phyloP scores from a whole-genome alignment of 768 basidiomycete genomes.

The Tulasnella sp. region DNA sequence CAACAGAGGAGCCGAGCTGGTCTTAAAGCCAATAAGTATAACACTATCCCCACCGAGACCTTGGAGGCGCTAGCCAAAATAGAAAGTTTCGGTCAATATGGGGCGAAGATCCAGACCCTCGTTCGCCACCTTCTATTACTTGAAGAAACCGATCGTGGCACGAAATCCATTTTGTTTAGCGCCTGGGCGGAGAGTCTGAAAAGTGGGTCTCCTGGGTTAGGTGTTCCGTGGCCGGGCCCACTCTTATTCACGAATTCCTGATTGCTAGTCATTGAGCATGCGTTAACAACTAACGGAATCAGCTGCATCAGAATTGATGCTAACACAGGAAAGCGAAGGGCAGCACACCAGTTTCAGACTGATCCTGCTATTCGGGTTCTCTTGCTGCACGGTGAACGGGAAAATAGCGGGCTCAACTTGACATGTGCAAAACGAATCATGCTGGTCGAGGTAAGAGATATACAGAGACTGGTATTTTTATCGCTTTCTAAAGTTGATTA shows the following conservation, averaged over 20 bases:
- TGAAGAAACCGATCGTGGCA: slow-evolving; percentile 58
- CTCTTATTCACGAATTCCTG: slow-evolving; percentile 18
- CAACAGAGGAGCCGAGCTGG: slow-evolving; percentile 30
- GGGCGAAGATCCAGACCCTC: slow-evolving; percentile 73
- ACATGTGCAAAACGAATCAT: slow-evolving; percentile 76
- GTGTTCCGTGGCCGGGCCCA: background rate
- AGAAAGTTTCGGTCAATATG: slow-evolving; percentile 54
- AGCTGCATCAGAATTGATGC: slow-evolving; percentile 68
- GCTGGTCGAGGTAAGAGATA: slow-evolving; percentile 64
- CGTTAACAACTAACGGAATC: slow-evolving; percentile 66
- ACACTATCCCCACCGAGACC: slow-evolving; percentile 47
- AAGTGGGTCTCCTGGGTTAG: slow-evolving; percentile 46
- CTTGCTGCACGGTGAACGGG: slow-evolving; percentile 83
- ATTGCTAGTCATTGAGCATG: slow-evolving; percentile 66
- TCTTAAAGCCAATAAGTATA: slow-evolving; percentile 51
- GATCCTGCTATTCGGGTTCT: slow-evolving; percentile 67
- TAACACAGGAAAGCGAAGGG: slow-evolving; percentile 50
- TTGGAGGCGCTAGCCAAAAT: slow-evolving; percentile 56
- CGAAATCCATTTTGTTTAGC: slow-evolving; percentile 84
- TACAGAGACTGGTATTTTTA: slow-evolving; percentile 27
- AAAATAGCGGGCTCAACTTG: slow-evolving; percentile 79
- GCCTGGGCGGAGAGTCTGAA: slow-evolving; percentile 85
- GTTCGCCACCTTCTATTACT: slow-evolving; percentile 73
- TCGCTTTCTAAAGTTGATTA: slow-evolving; percentile 29
- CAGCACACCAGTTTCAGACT: slow-evolving; percentile 64